A percentile compares a stretch with the other conserved stretches of the same genome.
Conservation (phyloP, 1,284 basidiomycete species). For the Apiotrichum sp. region DNA sequence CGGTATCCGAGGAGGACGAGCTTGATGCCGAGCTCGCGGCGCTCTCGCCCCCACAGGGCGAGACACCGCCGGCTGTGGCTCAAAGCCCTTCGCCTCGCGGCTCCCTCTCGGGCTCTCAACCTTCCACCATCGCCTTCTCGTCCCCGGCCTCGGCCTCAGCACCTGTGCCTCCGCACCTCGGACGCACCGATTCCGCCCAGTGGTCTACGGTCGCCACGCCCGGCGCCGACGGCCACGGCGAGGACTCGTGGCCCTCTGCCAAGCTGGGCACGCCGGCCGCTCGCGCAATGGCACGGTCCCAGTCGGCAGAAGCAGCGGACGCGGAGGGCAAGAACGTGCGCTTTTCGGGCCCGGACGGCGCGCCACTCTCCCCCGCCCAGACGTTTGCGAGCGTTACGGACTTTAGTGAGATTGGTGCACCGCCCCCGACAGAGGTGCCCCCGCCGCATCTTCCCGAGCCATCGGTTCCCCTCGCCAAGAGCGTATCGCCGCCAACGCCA, state of each 20-base stretch:
- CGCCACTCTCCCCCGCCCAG: constrained; percentile 37
- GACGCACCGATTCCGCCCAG: constrained; percentile 21
- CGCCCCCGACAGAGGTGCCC: constrained; percentile 32
- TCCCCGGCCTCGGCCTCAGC: background rate
- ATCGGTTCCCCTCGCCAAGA: constrained; percentile 12
- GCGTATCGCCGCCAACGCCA: constrained; percentile 5
- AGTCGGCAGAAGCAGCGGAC: background rate
- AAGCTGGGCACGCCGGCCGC: background rate
- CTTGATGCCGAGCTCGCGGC: background rate
- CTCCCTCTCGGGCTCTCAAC: constrained; percentile 2
- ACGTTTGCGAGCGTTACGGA: constrained; percentile 32
- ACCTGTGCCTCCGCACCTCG: constrained; percentile 5
- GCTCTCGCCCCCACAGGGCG: background rate
- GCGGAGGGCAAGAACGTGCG: constrained; percentile 38
- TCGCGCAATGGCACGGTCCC: background rate
- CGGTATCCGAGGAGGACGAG: constrained; percentile 15
- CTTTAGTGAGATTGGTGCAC: constrained; percentile 35
- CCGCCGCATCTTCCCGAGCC: constrained; percentile 2
- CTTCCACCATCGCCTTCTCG: background rate
- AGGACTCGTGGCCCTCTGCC: background rate
- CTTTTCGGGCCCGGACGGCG: constrained; percentile 44
- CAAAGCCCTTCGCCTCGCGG: background rate
- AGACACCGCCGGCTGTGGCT: too few relatives aligned
- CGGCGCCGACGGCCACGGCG: constrained; percentile 32
- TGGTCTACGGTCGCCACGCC: constrained; percentile 46